Base-by-base conservation (phyloP, 1,139 yeast genomes). In the Taphrina populina region DNA sequence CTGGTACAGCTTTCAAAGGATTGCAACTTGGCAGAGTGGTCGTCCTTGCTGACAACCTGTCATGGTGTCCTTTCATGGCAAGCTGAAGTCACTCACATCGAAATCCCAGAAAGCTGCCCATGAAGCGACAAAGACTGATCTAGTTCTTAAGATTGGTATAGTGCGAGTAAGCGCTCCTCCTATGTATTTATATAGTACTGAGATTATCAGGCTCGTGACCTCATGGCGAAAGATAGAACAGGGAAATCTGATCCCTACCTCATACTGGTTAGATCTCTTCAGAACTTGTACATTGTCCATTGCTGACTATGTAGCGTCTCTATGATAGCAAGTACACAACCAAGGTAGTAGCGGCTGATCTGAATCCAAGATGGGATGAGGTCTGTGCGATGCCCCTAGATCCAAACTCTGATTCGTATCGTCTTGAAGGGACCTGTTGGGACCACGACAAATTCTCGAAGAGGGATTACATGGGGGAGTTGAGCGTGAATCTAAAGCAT, bases 401-500 rank as follows among this genome's bases (percentile, higher is more conserved):
- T 61, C 58, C 56, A 58, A 20, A 59, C n/a, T 51, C 61, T 1
- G 62, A 64, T 6, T 65, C 63, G 20, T 62, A 64, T 5, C 62
- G 64, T 0, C 34, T 73, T 1, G 68, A 67, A 24, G 62, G 72
- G 17, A 71, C 70, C 1, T 69, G 69, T 19, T 71, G 74, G 74
- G 71, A 68, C 57, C 67, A 69, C 51, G 69, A 68, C 35, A 60
- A 65, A 15, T 61, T 63, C 37, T 59, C 66, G 15, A 67, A 68
- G 58, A 65, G 59, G 60, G 74, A 72, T 55, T 82, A 81, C 64
- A 66, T 82, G 55, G 87, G 87, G 1, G 86, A 81, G 61, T 67
- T 77, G 23, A 66, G 82, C 34, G 61, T 82, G 13, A 70, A 72
- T n/a, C 61, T 80, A 4, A 61, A 67, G 3, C 79, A 77, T 21